Percentiles rank a stretch among this genome's conserved stretches.
Conservation (phyloP, 1,284 basidiomycete genomes). For the Austropuccinia psidii region DNA sequence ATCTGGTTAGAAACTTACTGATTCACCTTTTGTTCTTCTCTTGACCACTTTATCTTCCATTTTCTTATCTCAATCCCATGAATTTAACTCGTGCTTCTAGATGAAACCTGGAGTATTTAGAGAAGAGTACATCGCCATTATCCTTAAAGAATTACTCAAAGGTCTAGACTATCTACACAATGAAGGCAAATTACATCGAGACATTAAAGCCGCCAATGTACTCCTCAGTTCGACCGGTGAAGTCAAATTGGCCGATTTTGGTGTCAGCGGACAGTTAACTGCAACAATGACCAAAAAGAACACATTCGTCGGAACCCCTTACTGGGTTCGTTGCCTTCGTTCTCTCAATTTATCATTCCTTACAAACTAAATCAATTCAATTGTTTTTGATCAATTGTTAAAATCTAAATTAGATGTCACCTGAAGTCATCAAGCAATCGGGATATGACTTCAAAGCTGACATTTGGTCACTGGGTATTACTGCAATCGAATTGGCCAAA, state of each 20-base stretch:
- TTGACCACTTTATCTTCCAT: not conserved
- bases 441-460: conserved; percentile 99
- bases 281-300: conserved; percentile 70
- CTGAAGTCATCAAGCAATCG: conserved; percentile 98
- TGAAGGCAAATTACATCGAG: conserved; percentile 92
- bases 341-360: not conserved
- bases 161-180: conserved; percentile 92
- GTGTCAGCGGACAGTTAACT: conserved; percentile 96
- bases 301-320: conserved; percentile 80
- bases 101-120: conserved; percentile 97
- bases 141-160: conserved; percentile 71
- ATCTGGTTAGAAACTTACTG: conserved; percentile 48
- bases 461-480: conserved; percentile 64
- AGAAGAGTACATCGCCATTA: conserved; percentile 98
- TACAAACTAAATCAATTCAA: not conserved
- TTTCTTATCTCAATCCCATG: not conserved
- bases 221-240: conserved; percentile 88
- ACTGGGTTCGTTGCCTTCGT: conserved; percentile 38
- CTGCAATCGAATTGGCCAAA: conserved; percentile 92
- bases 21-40: not conserved
- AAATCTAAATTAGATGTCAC: conserved; percentile 92
- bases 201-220: conserved; percentile 98
- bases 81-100: conserved; percentile 50
- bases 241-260: conserved; percentile 97
- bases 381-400: not conserved